Percentiles rank a stretch among this genome's conserved stretches.
Evolutionary conservation across 129 eudicot genomes (phyloP).

Genomic region (Flaveria ramosissima): DNA sequence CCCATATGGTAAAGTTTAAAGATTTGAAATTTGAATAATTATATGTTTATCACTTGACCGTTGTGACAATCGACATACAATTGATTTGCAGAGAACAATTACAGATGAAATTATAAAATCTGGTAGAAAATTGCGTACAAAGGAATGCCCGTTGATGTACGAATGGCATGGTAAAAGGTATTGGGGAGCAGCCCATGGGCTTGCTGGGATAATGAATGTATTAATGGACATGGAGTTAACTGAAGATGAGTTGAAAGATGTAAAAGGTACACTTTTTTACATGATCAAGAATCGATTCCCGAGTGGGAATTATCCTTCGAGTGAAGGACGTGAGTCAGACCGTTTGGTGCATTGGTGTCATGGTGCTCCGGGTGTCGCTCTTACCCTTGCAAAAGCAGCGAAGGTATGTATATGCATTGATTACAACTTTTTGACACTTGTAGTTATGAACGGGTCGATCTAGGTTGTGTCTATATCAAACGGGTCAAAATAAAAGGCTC

Average conservation of each 20-base stretch:
- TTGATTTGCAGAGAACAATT: conserved; percentile 49
- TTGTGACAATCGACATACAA: background rate
- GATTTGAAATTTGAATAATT: background rate
- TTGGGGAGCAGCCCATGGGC: conserved; percentile 98
- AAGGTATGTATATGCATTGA: conserved; percentile 50
- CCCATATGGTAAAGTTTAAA: conserved; percentile 48
- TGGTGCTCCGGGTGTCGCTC: conserved; percentile 90
- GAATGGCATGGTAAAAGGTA: conserved; percentile 87
- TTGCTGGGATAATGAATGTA: conserved; percentile 83
- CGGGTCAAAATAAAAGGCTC: background rate
- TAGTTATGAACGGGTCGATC: background rate
- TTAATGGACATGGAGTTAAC: conserved; percentile 62
- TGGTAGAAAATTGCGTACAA: conserved; percentile 55
- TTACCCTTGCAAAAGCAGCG: conserved; percentile 78
- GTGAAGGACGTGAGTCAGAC: conserved; percentile 74
- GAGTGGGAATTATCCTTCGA: conserved; percentile 86
- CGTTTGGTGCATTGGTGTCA: conserved; percentile 97
- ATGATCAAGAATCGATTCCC: conserved; percentile 67
- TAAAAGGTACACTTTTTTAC: conserved; percentile 61
- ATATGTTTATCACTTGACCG: background rate
- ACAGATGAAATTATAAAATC: conserved; percentile 52
- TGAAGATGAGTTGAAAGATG: conserved; percentile 61
- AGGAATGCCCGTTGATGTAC: conserved; percentile 72
- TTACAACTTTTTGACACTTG: background rate
- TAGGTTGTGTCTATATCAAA: background rate